Evolutionary conservation across 1,139 yeast genomes (phyloP).

Genomic region (Blastobotrys serpentis): DNA sequence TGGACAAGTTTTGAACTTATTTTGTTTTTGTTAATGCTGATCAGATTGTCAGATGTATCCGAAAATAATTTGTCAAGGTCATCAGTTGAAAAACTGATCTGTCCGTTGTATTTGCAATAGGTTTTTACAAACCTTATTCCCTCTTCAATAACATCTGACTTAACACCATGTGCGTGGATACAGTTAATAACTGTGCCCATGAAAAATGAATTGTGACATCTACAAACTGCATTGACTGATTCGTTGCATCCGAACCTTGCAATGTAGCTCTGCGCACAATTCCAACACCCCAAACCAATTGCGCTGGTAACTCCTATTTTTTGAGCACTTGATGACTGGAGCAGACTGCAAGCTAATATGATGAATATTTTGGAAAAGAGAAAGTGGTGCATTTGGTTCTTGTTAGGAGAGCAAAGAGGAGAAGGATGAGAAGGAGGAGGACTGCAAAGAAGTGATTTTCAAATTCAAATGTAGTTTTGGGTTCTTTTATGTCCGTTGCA

Average conservation of each 20-base stretch:
- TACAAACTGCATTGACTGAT: conserved; percentile 19
- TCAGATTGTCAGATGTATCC: conserved; percentile 16
- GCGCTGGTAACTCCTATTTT: conserved; percentile 28
- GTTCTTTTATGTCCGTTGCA: too few relatives aligned
- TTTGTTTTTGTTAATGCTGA: conserved; percentile 16
- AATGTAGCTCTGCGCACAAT: conserved; percentile 27
- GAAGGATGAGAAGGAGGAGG: too few relatives aligned
- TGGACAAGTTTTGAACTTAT: conserved; percentile 2
- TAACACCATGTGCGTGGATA: conserved; percentile 24
- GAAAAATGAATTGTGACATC: conserved; percentile 25
- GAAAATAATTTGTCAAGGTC: conserved; percentile 21
- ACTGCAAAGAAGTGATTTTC: too few relatives aligned
- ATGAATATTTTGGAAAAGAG: too few relatives aligned
- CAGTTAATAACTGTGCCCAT: conserved; percentile 29
- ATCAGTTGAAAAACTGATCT: conserved; percentile 16
- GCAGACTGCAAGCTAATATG: too few relatives aligned
- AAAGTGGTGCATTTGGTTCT: too few relatives aligned
- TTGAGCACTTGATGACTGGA: conserved; percentile 18
- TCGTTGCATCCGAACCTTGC: conserved; percentile 25
- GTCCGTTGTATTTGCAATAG: conserved; percentile 24
- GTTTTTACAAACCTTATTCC: conserved; percentile 25
- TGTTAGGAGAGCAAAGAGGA: too few relatives aligned
- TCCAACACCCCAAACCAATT: conserved; percentile 30
- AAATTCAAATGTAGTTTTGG: too few relatives aligned
- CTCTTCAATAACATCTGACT: conserved; percentile 24